phyloP scores from a whole-genome alignment of 306 rosid genomes.

The Purshia tridentata region DNA sequence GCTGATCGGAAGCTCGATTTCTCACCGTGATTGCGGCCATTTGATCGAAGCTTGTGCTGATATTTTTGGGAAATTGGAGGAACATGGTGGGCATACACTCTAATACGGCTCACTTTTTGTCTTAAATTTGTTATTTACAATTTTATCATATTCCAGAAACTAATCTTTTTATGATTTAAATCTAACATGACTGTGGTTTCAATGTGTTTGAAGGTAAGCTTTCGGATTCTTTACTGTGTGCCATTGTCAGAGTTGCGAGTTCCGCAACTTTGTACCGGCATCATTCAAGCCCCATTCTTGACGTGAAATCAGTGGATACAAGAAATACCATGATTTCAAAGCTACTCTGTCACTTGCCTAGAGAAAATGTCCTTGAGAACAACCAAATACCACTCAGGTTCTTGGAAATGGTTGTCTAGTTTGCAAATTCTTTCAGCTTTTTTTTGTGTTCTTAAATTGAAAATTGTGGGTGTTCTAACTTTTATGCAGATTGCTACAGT shows the following conservation, averaged over 20 bases:
- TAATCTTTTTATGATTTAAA: neutral
- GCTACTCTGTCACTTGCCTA: slow-evolving; percentile 28
- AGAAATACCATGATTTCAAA: slow-evolving; percentile 18
- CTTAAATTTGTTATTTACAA: neutral
- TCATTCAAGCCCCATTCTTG: slow-evolving; percentile 18
- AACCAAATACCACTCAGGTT: slow-evolving; percentile 35
- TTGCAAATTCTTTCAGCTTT: neutral
- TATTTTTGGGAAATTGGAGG: slow-evolving; percentile 30
- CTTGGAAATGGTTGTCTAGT: neutral
- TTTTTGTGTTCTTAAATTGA: neutral
- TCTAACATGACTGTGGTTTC: neutral
- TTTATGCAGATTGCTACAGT: slow-evolving; percentile 26
- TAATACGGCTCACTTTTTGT: neutral
- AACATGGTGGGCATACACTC: slow-evolving; percentile 24
- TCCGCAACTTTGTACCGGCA: slow-evolving; percentile 29
- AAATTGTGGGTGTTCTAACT: neutral
- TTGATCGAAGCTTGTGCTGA: slow-evolving; percentile 29
- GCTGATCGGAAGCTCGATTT: slow-evolving; percentile 37
- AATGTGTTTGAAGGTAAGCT: slow-evolving; percentile 28
- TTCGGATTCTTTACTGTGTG: slow-evolving; percentile 19
- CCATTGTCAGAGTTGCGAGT: slow-evolving; percentile 29
- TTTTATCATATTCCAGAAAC: neutral
- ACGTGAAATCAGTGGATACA: slow-evolving; percentile 9
- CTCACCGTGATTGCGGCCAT: slow-evolving; percentile 19
- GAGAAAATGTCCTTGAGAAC: slow-evolving; percentile 8